phyloP scores from a whole-genome alignment of 495 filamentous ascomycete species.

The Copromyces sp. region DNA sequence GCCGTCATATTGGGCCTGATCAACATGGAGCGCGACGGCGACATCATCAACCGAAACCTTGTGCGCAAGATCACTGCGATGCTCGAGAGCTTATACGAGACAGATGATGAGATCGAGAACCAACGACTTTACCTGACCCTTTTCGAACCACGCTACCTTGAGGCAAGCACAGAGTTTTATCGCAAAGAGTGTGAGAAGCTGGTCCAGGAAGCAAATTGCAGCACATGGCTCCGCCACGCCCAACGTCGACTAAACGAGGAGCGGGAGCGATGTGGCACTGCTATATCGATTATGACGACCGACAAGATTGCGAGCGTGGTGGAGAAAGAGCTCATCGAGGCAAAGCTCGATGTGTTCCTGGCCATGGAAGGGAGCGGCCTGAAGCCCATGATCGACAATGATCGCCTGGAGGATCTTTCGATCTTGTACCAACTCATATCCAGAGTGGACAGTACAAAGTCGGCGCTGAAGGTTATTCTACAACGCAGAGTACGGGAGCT shows the following conservation, averaged over 20 bases:
- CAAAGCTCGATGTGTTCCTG: conserved; percentile 71
- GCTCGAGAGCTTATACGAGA: conserved; percentile 85
- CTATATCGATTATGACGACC: conserved; percentile 57
- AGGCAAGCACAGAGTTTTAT: conserved; percentile 66
- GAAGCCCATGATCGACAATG: conserved; percentile 83
- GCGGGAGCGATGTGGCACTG: conserved; percentile 66
- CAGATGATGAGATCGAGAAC: conserved; percentile 57
- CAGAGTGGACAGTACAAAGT: conserved; percentile 68
- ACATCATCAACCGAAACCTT: conserved; percentile 74
- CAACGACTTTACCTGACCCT: conserved; percentile 73
- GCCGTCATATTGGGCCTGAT: conserved; percentile 84
- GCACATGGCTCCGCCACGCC: conserved; percentile 73
- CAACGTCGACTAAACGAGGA: conserved; percentile 69
- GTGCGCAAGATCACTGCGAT: conserved; percentile 79
- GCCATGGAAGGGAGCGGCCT: conserved; percentile 76
- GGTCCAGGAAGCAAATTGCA: conserved; percentile 67
- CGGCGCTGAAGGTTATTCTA: conserved; percentile 56
- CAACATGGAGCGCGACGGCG: conserved; percentile 81
- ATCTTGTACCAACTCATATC: conserved; percentile 70
- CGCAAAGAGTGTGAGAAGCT: conserved; percentile 58
- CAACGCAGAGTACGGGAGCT: conserved; percentile 68
- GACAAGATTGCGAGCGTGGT: conserved; percentile 68
- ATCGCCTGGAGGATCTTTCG: conserved; percentile 61
- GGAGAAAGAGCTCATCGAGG: conserved; percentile 66
- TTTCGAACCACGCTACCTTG: conserved; percentile 73